These are phyloP conservation scores for Limnanthes douglasii DNA, from an alignment of 345 rosid species.

Conservation along the genomic window DNA sequence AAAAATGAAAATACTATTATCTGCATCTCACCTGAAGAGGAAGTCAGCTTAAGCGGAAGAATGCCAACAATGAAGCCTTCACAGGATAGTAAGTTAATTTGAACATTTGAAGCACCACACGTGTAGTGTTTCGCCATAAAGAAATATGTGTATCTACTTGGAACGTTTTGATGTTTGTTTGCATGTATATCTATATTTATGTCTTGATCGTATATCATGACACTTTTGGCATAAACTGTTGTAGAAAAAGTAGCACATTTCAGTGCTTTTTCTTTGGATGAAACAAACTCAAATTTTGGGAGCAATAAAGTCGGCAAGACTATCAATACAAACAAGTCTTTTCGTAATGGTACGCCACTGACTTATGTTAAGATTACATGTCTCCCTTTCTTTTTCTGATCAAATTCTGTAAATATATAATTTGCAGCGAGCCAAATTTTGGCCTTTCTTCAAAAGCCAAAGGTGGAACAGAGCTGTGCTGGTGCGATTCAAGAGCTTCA, in stretches of 20 bases:
- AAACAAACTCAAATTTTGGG: conserved; percentile 13
- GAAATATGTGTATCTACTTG: too few species aligned
- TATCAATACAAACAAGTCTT: conserved; percentile 20
- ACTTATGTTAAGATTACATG: background rate
- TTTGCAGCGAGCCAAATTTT: conserved; percentile 48
- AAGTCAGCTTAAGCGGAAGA: too few species aligned
- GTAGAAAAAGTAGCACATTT: conserved; percentile 12
- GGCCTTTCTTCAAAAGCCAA: conserved; percentile 47
- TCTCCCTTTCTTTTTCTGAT: background rate
- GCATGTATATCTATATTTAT: background rate
- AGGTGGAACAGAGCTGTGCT: too few species aligned
- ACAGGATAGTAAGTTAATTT: too few species aligned
- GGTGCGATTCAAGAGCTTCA: too few species aligned
- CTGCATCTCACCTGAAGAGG: too few species aligned
- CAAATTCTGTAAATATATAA: conserved; percentile 4
- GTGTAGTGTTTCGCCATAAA: background rate
- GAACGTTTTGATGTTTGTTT: background rate
- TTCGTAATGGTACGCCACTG: conserved; percentile 36
- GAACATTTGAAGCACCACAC: too few species aligned
- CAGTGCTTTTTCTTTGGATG: background rate
- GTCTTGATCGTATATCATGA: conserved; percentile 1
- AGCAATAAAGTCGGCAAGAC: conserved; percentile 13
- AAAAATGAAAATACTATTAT: too few species aligned
- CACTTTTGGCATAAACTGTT: background rate
- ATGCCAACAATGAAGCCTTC: too few species aligned